phyloP scores from a whole-genome alignment of 2,329 filamentous ascomycete genomes.

The Sarocladiaceae sp. region DNA sequence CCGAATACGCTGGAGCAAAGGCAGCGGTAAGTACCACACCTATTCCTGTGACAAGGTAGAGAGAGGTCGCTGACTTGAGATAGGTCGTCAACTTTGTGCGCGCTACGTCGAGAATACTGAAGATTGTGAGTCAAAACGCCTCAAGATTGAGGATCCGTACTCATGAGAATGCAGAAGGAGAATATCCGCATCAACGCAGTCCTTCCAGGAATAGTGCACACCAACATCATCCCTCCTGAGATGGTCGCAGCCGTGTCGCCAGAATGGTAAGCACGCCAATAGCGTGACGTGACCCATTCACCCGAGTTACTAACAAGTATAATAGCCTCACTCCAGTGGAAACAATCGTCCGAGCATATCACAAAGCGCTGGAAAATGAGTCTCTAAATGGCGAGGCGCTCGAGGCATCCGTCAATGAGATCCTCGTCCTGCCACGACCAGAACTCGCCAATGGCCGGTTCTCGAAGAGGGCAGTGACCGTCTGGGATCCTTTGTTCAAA shows the following conservation, averaged over 20 bases:
- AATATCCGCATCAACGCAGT: conserved; percentile 45
- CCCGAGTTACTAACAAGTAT: no score
- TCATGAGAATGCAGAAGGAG: conserved; percentile 30
- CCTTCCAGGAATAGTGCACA: conserved; percentile 42
- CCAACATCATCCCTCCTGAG: conserved; percentile 38
- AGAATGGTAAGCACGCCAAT: conserved; percentile 18
- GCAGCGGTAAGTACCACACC: conserved; percentile 34
- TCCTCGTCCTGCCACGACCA: conserved; percentile 17
- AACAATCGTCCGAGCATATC: conserved; percentile 41
- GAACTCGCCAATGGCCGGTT: conserved; percentile 34
- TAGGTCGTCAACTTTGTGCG: conserved; percentile 30
- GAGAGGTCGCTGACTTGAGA: background rate
- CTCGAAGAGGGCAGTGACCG: conserved; percentile 37
- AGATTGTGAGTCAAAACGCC: conserved; percentile 17
- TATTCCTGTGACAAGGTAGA: background rate
- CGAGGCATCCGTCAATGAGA: conserved; percentile 38
- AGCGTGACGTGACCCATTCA: background rate
- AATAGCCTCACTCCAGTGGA: conserved; percentile 34
- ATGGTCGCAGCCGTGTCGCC: conserved; percentile 36
- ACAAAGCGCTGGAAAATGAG: conserved; percentile 39
- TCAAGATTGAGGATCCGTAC: background rate
- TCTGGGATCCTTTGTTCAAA: conserved; percentile 45
- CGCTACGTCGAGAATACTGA: conserved; percentile 31
- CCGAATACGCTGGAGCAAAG: conserved; percentile 48
- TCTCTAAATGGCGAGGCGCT: conserved; percentile 35